Evolutionary conservation across 2,329 filamentous ascomycete species (phyloP), one percentile per base, ranked within the genome.

Genomic region (Aspergillus chevalieri): DNA sequence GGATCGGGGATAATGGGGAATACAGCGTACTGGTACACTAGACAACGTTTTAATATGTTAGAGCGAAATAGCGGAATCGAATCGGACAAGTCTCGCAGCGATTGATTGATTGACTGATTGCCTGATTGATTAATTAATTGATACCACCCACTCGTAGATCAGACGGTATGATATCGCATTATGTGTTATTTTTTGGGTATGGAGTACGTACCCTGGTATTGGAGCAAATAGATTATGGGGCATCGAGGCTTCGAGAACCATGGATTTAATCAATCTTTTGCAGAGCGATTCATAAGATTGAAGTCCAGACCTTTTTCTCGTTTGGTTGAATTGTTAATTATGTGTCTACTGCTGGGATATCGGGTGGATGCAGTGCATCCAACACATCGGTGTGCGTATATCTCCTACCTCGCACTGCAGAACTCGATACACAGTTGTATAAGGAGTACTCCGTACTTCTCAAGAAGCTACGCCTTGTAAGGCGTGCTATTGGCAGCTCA

Each of bases 61-160:
- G 26, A 30, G 10, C 26, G 26, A 30, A 30, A 30, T 30, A 12
- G 26, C 10, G 26, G 26, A 10, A 30, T 30, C 26, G 26, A 12
- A 7, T 41, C 36, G 36, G 36, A 17, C 15, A 41, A 41, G 36
- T 15, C 36, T 41, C 15, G 36, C 9, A 41, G 36, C 19, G 36
- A 21, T 17, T 41, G 36, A 39, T 39, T 19, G 36, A 21, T 41
- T 21, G 36, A 21, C 36, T 17, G 36, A 44, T 44, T 44, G 43
- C 19, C 15, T 30, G 43, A 44, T 44, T 17, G 24, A 44, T 44
- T 30, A 17, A 44, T 44, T 44, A 30, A 44, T 44, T 41, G 36
- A 41, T 17, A 6, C 26, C 26, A 28, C 26, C 26, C 26, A 30
- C 9, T 30, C 10, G 12, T 30, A 30, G 26, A 30, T 12, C 26